phyloP scores from a whole-genome alignment of 768 basidiomycete genomes.

The Tylopilus sp. region DNA sequence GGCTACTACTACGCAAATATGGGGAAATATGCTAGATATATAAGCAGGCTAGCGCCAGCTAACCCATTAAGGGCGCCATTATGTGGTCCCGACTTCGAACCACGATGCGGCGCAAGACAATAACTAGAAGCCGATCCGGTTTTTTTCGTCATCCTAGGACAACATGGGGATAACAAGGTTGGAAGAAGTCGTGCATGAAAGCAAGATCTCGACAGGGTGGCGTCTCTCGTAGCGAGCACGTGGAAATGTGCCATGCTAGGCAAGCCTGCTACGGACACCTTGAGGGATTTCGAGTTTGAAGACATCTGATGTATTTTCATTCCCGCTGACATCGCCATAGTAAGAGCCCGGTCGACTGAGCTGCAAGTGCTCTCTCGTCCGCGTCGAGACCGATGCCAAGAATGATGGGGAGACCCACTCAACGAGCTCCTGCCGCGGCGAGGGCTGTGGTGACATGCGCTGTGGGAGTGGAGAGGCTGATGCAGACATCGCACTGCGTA shows the following conservation, averaged over 20 bases:
- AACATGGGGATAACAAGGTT: neutral
- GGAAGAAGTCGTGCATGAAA: slow-evolving; percentile 4
- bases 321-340: slow-evolving; percentile 30
- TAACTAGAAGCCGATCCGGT: slow-evolving; percentile 3
- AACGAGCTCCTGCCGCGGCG: slow-evolving; percentile 24
- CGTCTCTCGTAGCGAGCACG: slow-evolving; percentile 5
- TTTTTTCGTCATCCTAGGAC: slow-evolving; percentile 9
- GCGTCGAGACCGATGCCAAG: slow-evolving; percentile 15
- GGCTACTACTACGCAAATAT: slow-evolving; percentile 10
- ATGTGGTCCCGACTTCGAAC: slow-evolving; percentile 3
- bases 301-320: slow-evolving; percentile 22
- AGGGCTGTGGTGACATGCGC: slow-evolving; percentile 30
- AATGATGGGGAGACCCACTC: slow-evolving; percentile 23
- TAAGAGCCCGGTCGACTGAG: slow-evolving; percentile 21
- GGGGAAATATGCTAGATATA: slow-evolving; percentile 23
- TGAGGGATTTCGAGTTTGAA: slow-evolving; percentile 6
- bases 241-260: slow-evolving; percentile 1
- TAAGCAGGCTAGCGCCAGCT: slow-evolving; percentile 21
- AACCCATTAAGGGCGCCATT: slow-evolving; percentile 2
- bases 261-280: slow-evolving; percentile 8
- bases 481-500: slow-evolving; percentile 11
- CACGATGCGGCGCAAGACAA: slow-evolving; percentile 12
- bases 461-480: slow-evolving; percentile 15
- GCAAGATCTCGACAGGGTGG: slow-evolving; percentile 6
- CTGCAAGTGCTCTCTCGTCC: slow-evolving; percentile 14